Base-by-base conservation (phyloP, 75 land plant species). In the Cupressus sempervirens region DNA sequence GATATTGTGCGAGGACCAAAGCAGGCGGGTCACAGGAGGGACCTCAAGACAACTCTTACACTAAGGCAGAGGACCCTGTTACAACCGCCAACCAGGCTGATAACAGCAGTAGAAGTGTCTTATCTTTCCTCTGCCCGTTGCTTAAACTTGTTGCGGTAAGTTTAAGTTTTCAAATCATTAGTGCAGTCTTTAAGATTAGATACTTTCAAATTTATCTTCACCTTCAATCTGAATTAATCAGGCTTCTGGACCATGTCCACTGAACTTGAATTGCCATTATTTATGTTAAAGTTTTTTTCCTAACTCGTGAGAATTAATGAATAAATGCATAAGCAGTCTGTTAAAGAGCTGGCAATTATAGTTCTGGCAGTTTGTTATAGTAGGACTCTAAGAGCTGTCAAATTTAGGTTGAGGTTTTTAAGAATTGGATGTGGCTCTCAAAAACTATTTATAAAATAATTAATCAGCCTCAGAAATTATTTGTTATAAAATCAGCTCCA, bases 121-220 rank as follows among this genome's bases (percentile, higher is more conserved):
- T 93, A 43, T 86, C 93, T 53, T 62, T 93, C 81, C 94, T 92
- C 43, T 93, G 94, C 73, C 94, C 94, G 26, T 87, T 93, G 85
- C 93, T 93, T 56, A 93, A 92, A 83, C 82, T 93, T 76, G 46
- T 92, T 11, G 93, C 89, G 76, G 94, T 93, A 83, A 76, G 87
- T 68, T 30, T 48, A 81, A 40, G 12, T 43, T 46, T 87, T 29
- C 82, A 40, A 16, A 40, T n/a, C 5, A 41, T 76, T 41, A 23
- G 20, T 40, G 18, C 12, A 26, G 0, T 70, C 32, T 30, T 70
- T 0, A 5, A 1, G 35, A 70, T 1, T 70, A 29, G 35, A 26
- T 72, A n/a, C 32, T 72, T 12, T 32, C 74, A 10, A 72, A 72
- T 72, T 72, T 72, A 72, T 26, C 74, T 30, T 29, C 74, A 32